A percentile compares a stretch with the other conserved stretches of the same genome.
These are phyloP conservation scores for Blastocystis sp. DNA, from an alignment of 352 stramenopile species.

Conservation along the genomic window DNA sequence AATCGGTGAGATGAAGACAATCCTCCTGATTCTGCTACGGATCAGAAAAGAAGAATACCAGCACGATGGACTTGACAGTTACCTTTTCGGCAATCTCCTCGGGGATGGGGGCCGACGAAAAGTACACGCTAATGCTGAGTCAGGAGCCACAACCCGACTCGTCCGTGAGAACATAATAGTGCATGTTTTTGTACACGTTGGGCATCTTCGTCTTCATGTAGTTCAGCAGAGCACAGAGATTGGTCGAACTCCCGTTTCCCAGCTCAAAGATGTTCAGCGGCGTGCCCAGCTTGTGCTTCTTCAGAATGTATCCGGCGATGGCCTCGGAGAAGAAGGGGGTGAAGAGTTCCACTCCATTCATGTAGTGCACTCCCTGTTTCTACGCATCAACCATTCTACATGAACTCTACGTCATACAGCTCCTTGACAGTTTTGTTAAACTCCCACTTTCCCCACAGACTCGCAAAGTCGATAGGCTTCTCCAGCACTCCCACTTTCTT, in stretches of 20 bases:
- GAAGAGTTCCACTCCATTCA: conserved; percentile 54
- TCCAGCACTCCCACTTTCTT: conserved; percentile 48
- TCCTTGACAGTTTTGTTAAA: conserved; percentile 23
- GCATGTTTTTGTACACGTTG: conserved; percentile 59
- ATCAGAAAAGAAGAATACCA: background rate
- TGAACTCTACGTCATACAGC: background rate
- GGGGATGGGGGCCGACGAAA: conserved; percentile 9
- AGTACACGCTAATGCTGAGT: conserved; percentile 5
- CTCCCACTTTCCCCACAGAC: conserved; percentile 55
- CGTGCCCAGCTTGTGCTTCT: conserved; percentile 54
- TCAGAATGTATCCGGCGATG: conserved; percentile 24
- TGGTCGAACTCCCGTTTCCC: conserved; percentile 10
- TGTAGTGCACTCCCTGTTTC: conserved; percentile 54
- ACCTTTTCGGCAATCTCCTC: conserved; percentile 26
- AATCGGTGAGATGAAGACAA: conserved; percentile 25
- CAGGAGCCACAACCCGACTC: background rate
- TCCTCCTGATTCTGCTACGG: conserved; percentile 1
- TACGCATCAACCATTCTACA: background rate
- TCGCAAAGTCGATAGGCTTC: conserved; percentile 42
- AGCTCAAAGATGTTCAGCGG: conserved; percentile 35
- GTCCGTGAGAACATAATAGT: conserved; percentile 36
- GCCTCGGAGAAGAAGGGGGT: conserved; percentile 40
- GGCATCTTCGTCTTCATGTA: conserved; percentile 50
- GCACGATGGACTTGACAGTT: background rate
- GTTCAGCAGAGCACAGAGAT: background rate